Percentiles rank a stretch among this genome's conserved stretches.
Conservation (phyloP, 108 stramenopile species). For the Nannochloropsis oceanica region DNA sequence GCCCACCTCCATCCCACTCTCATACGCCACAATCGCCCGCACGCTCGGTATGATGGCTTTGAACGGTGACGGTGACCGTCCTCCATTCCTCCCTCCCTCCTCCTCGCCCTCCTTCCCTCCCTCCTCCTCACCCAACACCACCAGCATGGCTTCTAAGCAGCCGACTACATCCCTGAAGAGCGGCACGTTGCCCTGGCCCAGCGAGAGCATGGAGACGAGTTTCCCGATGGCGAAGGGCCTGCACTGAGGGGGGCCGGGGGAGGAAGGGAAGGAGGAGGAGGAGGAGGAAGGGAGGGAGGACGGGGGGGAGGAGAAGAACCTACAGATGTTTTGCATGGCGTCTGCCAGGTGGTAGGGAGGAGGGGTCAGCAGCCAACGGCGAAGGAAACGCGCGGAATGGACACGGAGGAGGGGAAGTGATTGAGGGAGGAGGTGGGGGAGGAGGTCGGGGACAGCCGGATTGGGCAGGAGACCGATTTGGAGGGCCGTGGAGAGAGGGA, state of each 20-base stretch:
- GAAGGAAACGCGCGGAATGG: constrained; percentile 24
- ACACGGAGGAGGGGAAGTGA: constrained; percentile 1
- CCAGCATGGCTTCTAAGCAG: not conserved
- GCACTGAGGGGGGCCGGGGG: constrained; percentile 12
- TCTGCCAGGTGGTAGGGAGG: constrained; percentile 31
- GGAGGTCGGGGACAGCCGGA: constrained; percentile 25
- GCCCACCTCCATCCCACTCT: constrained; percentile 8
- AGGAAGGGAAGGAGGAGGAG: not conserved
- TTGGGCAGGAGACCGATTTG: constrained; percentile 35
- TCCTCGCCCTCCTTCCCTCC: not conserved
- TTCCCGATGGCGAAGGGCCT: constrained; percentile 28
- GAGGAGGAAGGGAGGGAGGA: not conserved
- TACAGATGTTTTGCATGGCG: not conserved
- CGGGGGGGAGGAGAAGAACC: not conserved
- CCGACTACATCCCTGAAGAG: constrained; percentile 30
- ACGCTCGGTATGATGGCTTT: constrained; percentile 5
- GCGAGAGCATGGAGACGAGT: constrained; percentile 19
- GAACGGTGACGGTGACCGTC: not conserved
- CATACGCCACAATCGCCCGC: constrained; percentile 11
- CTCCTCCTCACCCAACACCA: not conserved
- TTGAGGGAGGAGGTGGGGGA: constrained; percentile 19
- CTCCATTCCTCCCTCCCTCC: not conserved
- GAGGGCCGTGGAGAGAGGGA: not conserved
- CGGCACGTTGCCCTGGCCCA: constrained; percentile 34
- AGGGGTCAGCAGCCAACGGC: constrained; percentile 28